phyloP scores from a whole-genome alignment of 441 rosid genomes.

The California macrophylla region DNA sequence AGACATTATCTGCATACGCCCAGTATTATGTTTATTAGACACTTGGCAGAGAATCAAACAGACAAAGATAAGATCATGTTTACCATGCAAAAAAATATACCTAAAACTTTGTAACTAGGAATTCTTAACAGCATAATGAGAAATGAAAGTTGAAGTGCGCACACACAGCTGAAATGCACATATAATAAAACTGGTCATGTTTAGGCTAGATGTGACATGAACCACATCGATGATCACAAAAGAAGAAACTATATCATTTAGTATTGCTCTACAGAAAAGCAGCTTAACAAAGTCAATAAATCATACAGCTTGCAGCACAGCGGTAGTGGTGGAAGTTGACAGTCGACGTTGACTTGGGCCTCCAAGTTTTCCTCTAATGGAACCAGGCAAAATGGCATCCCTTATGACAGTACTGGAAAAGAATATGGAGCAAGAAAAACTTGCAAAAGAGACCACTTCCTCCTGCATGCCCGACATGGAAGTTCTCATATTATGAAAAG shows the following conservation, averaged over 20 bases:
- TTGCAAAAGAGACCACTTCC: conserved; percentile 55
- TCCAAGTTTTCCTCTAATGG: conserved; percentile 81
- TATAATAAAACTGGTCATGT: background rate
- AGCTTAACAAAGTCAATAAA: conserved; percentile 15
- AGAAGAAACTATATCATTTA: background rate
- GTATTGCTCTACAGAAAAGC: conserved; percentile 13
- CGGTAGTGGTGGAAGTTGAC: conserved; percentile 50
- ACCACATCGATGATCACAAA: background rate
- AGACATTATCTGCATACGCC: conserved; percentile 41
- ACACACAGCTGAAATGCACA: background rate
- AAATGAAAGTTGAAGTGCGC: background rate
- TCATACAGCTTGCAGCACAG: conserved; percentile 77
- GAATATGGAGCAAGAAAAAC: conserved; percentile 54
- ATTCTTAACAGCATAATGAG: background rate
- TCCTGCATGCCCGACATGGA: conserved; percentile 39
- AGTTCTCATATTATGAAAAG: conserved; percentile 9
- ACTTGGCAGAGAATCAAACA: background rate
- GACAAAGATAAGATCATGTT: background rate
- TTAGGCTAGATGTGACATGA: background rate
- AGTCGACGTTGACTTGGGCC: conserved; percentile 97
- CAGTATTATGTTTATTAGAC: background rate
- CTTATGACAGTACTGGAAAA: conserved; percentile 36
- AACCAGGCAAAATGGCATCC: conserved; percentile 48
- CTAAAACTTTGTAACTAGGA: background rate
- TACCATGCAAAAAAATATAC: background rate